Evolutionary conservation across 2,329 filamentous ascomycete species (phyloP).

Genomic region (Penicillium sclerotiorum): DNA sequence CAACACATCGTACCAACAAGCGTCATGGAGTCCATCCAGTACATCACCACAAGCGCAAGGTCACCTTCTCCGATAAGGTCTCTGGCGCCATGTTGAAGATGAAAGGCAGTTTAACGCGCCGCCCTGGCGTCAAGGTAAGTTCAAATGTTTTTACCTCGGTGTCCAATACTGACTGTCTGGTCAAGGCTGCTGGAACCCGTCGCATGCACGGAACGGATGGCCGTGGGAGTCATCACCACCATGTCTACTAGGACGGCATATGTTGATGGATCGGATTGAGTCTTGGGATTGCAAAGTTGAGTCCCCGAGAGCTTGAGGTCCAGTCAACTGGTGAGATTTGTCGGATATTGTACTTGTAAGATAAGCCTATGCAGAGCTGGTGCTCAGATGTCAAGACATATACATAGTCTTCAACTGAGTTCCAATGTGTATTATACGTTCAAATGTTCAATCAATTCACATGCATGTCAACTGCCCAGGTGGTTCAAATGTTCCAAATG

Average conservation of each 20-base stretch:
- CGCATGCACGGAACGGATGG: conserved; percentile 76
- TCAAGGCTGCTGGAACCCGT: conserved; percentile 70
- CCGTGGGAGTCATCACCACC: conserved; percentile 49
- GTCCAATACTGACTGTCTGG: background rate
- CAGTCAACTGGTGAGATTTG: no score
- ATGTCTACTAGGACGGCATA: conserved; percentile 2
- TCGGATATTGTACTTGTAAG: no score
- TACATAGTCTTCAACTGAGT: no score
- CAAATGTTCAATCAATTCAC: no score
- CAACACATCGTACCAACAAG: conserved; percentile 26
- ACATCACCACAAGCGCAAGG: conserved; percentile 68
- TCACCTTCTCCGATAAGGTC: conserved; percentile 74
- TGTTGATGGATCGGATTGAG: background rate
- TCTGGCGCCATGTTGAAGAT: conserved; percentile 74
- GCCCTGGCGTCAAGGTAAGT: conserved; percentile 67
- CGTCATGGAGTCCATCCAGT: conserved; percentile 13
- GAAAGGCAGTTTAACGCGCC: conserved; percentile 68
- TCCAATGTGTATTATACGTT: no score
- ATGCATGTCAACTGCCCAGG: no score
- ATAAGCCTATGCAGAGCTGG: no score
- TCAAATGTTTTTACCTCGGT: no score
- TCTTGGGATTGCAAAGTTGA: background rate
- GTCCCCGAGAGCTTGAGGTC: no score
- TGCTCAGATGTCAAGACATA: no score
- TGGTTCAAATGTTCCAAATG: no score